Percentiles rank a stretch among this genome's conserved stretches.
phyloP scores from a whole-genome alignment of 2,329 filamentous ascomycete genomes.

The Aphanoascus verrucosus region DNA sequence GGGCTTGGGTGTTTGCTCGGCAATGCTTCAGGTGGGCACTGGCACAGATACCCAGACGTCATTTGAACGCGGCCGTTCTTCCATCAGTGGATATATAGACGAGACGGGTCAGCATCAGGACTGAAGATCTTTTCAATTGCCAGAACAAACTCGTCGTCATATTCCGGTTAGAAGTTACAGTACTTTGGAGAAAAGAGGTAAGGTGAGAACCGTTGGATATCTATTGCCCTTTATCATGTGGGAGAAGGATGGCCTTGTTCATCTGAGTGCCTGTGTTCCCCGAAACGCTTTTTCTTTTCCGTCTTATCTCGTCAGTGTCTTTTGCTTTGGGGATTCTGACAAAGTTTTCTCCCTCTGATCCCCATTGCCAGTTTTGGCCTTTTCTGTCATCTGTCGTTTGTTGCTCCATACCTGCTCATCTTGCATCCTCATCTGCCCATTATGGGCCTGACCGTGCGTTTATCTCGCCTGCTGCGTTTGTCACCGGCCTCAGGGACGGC shows the following conservation, averaged over 20 bases:
- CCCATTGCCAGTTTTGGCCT: neutral
- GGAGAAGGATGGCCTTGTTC: neutral
- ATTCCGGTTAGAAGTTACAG: neutral
- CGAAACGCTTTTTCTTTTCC: neutral
- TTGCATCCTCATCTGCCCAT: neutral
- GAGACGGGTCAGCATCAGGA: neutral
- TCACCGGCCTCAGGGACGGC: neutral
- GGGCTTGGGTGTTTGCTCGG: too few relatives aligned
- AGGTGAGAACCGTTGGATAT: neutral
- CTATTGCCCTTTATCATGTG: slow-evolving; percentile 3
- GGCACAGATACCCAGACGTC: too few relatives aligned
- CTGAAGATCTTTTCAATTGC: neutral
- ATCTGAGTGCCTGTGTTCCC: slow-evolving; percentile 3
- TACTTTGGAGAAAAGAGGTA: neutral
- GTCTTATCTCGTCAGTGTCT: neutral
- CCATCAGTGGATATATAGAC: neutral
- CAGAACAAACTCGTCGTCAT: slow-evolving; percentile 1
- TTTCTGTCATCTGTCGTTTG: neutral
- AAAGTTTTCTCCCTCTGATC: neutral
- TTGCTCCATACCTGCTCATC: neutral
- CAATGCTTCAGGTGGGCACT: too few relatives aligned
- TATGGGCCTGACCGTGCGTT: neutral
- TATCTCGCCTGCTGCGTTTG: neutral
- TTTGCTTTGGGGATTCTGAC: neutral
- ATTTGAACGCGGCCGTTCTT: neutral